Evolutionary conservation across 768 basidiomycete genomes (phyloP), one percentile per base, ranked within the genome.

Genomic region (Leccinum boreale): DNA sequence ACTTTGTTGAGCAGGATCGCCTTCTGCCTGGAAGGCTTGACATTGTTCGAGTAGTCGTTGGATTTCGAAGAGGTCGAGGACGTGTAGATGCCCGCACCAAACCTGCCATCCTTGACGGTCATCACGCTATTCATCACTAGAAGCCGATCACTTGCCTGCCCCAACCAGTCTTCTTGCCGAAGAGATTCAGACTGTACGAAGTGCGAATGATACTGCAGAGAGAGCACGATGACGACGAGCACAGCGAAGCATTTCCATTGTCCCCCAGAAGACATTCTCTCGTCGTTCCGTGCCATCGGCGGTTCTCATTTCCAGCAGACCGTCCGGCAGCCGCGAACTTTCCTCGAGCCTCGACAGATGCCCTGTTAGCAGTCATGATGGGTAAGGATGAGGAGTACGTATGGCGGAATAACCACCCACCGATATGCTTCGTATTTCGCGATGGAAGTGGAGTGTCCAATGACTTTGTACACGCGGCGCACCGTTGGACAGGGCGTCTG

Each of bases 51-150:
- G 65, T 89, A 89, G 70, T 89, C 87, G 58, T 87, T 84, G 17
- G 87, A 86, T 80, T 89, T 89, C 7, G 87, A 89, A n/a, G 87
- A 87, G 1, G 87, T 89, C n/a, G 85, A 85, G 5, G 86, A 86
- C 1, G 86, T 87, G 66, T 88, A 89, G 44, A 88, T 85, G 24
- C 87, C 87, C 36, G 81, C 81, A 24, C 87, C 87, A 51, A 88
- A 87, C 58, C 86, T 87, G 61, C 19, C 55, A 21, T 28, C 21
- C 44, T 5, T 36, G 15, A 44, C n/a, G 50, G 58, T 66, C 51
- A 58, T 50, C 45, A 28, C 48, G 33, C 19, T 17, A 48, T 57
- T 5, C 2, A 31, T 29, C 36, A 12, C 24, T 42, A 8, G 26
- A 49, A 45, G 58, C 17, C 7, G 2, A 23, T 31, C 17, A 60